These are phyloP conservation scores for Trichosporon sp. DNA, from an alignment of 1,284 basidiomycete genomes.

Conservation along the genomic window DNA sequence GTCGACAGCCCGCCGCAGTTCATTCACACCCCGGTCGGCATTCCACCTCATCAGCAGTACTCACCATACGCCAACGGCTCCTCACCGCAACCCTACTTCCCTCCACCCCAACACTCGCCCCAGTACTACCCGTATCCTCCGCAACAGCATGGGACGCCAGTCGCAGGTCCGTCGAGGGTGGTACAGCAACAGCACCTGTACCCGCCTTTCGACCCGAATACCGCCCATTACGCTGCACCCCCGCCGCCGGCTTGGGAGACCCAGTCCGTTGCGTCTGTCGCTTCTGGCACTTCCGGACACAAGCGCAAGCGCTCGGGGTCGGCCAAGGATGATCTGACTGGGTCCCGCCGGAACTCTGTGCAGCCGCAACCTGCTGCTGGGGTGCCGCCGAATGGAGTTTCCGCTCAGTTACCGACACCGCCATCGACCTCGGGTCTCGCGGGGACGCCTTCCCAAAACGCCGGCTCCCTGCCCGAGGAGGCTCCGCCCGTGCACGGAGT, in stretches of 20 bases:
- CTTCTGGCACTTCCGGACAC: slow-evolving; percentile 9
- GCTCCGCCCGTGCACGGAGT: slow-evolving; percentile 22
- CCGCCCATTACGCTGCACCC: not conserved
- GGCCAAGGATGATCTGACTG: not conserved
- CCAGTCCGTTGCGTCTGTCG: not conserved
- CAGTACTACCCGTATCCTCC: slow-evolving; percentile 10
- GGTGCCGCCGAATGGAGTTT: not conserved
- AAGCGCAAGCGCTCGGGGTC: slow-evolving; percentile 19
- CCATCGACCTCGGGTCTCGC: slow-evolving; percentile 18
- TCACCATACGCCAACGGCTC: slow-evolving; percentile 4
- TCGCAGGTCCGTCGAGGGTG: not conserved
- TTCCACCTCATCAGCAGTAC: slow-evolving; percentile 2
- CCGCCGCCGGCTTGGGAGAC: slow-evolving; percentile 12
- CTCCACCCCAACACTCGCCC: not conserved
- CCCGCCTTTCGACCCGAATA: not conserved
- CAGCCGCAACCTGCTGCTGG: not conserved
- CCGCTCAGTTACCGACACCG: slow-evolving; percentile 23
- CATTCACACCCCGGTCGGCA: not conserved
- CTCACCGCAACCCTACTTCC: slow-evolving; percentile 5
- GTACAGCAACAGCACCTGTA: not conserved
- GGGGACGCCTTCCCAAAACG: slow-evolving; percentile 12
- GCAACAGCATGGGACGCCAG: not conserved
- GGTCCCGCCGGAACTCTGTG: not conserved
- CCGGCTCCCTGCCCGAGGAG: not conserved
- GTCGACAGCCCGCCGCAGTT: not conserved